A percentile compares a stretch with the other conserved stretches of the same genome.
Conservation (phyloP, 2,329 filamentous ascomycete species). For the Colletotrichum sidae region DNA sequence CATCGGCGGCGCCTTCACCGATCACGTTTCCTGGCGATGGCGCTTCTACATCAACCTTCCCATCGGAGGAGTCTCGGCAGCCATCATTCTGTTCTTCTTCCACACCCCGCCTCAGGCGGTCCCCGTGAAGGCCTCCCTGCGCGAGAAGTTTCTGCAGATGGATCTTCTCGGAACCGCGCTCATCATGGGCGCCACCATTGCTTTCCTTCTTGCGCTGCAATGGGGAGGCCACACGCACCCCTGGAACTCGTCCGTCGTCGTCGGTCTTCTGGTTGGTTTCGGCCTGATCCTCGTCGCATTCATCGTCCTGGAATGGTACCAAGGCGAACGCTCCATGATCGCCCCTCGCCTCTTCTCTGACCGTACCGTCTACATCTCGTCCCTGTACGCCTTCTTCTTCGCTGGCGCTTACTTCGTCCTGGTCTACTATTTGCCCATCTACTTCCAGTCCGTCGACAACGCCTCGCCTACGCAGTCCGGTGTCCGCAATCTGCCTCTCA, state of each 20-base stretch:
- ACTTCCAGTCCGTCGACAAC: constrained; percentile 56
- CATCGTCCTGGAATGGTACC: constrained; percentile 51
- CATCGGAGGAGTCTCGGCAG: constrained; percentile 48
- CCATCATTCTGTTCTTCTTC: constrained; percentile 56
- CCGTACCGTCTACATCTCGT: constrained; percentile 52
- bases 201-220: constrained; percentile 59
- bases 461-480: constrained; percentile 53
- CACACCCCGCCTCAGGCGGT: constrained; percentile 52
- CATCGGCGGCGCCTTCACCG: constrained; percentile 52
- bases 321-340: constrained; percentile 60
- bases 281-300: constrained; percentile 50
- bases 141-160: constrained; percentile 61
- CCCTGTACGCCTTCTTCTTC: constrained; percentile 55
- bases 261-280: constrained; percentile 57
- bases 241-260: constrained; percentile 55
- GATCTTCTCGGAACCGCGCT: constrained; percentile 58
- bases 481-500: constrained; percentile 58
- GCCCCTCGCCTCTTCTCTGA: constrained; percentile 51
- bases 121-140: constrained; percentile 49
- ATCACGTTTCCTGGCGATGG: constrained; percentile 52
- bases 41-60: constrained; percentile 54
- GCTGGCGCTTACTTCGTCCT: constrained; percentile 57
- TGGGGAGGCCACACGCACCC: constrained; percentile 58
- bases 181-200: constrained; percentile 57
- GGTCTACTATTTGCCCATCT: constrained; percentile 62